These are phyloP conservation scores for Salix purpurea DNA, from an alignment of 345 rosid species.

Conservation along the genomic window DNA sequence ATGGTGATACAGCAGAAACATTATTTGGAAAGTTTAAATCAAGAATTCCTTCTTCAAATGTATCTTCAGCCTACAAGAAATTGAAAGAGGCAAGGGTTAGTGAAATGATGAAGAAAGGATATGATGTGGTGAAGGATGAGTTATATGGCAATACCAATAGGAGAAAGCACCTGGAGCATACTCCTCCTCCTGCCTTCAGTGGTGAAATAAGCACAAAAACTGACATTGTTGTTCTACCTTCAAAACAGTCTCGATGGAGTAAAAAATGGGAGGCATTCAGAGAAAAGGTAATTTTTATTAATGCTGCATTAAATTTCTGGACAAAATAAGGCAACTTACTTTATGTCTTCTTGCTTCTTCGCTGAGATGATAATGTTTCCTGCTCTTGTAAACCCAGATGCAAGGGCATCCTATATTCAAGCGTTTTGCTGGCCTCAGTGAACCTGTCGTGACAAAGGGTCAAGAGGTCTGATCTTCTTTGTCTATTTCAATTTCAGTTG, in stretches of 20 bases:
- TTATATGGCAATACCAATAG: conserved; percentile 52
- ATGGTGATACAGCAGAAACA: conserved; percentile 45
- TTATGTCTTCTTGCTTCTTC: conserved; percentile 1
- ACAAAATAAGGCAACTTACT: not conserved
- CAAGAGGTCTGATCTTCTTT: conserved; percentile 62
- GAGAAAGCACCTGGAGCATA: conserved; percentile 78
- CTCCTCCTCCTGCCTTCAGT: conserved; percentile 57
- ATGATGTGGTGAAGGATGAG: conserved; percentile 86
- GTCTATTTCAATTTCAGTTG: not conserved
- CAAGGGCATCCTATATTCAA: conserved; percentile 66
- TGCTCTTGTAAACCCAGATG: conserved; percentile 42
- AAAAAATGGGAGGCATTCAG: conserved; percentile 67
- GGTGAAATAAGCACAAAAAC: conserved; percentile 80
- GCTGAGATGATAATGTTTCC: not conserved
- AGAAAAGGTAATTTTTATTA: conserved; percentile 47
- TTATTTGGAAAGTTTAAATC: conserved; percentile 67
- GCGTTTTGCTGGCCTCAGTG: conserved; percentile 61
- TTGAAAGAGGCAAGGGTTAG: conserved; percentile 64
- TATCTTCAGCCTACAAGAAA: conserved; percentile 54
- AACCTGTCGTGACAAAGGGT: conserved; percentile 80
- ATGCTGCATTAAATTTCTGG: not conserved
- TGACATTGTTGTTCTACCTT: conserved; percentile 57
- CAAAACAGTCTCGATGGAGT: conserved; percentile 67
- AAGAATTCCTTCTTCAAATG: conserved; percentile 57
- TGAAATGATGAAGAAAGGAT: conserved; percentile 81